phyloP scores from a whole-genome alignment of 306 rosid genomes.

The Styphnolobium japonicum region DNA sequence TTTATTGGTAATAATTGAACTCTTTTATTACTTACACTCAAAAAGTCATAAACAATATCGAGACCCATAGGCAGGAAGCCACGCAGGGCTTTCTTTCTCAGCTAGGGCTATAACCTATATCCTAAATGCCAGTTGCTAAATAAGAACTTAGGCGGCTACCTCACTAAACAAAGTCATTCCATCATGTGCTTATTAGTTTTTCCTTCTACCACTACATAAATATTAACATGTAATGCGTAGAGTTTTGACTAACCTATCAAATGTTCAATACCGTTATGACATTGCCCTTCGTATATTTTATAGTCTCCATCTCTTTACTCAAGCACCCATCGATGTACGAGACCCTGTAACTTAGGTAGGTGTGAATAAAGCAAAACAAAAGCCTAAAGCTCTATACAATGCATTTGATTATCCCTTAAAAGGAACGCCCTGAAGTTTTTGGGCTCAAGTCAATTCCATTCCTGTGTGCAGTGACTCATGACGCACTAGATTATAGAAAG shows the following conservation, averaged over 20 bases:
- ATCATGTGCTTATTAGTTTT: neutral
- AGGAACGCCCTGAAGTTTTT: conserved; percentile 21
- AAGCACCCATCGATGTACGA: neutral
- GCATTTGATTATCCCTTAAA: neutral
- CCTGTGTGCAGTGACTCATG: neutral
- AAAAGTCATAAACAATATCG: too few relatives aligned
- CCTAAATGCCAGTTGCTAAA: too few relatives aligned
- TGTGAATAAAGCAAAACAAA: neutral
- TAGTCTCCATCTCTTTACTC: neutral
- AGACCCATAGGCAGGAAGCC: too few relatives aligned
- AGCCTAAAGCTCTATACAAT: neutral
- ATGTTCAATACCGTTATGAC: neutral
- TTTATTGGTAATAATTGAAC: too few relatives aligned
- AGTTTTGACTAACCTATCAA: neutral
- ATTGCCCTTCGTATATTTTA: neutral
- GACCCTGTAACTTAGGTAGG: neutral
- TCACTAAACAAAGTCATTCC: neutral
- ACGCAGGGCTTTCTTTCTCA: too few relatives aligned
- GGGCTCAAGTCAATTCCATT: neutral
- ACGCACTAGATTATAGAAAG: neutral
- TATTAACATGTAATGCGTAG: neutral
- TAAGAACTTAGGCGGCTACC: conserved; percentile 3
- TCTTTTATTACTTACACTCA: too few relatives aligned
- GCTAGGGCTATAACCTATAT: too few relatives aligned
- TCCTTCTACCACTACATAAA: neutral